Evolutionary conservation across 2,329 filamentous ascomycete species (phyloP).

Genomic region (Penicillium sp.): DNA sequence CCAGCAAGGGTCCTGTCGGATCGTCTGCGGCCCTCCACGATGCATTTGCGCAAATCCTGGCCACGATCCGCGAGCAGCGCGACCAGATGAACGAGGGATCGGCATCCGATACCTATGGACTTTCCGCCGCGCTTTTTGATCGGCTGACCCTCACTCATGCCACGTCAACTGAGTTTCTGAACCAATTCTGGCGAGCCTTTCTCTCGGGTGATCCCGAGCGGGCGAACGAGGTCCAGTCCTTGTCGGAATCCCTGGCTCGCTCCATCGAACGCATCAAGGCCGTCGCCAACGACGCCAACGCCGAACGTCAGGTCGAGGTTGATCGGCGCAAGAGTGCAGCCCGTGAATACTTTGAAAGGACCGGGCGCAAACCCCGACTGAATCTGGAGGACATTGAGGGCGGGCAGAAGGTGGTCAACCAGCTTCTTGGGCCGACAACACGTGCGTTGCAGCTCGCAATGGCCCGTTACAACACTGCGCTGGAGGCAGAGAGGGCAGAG

Average conservation of each 20-base stretch:
- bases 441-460: constrained; percentile 70
- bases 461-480: constrained; percentile 69
- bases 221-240: constrained; percentile 75
- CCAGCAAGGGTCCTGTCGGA: constrained; percentile 57
- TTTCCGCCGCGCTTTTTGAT: constrained; percentile 59
- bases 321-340: constrained; percentile 69
- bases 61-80: constrained; percentile 61
- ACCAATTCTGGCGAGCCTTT: constrained; percentile 94
- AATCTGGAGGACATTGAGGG: constrained; percentile 69
- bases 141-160: constrained; percentile 77
- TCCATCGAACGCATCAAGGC: constrained; percentile 77
- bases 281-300: constrained; percentile 78
- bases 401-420: constrained; percentile 72
- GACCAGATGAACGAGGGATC: constrained; percentile 42
- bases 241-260: constrained; percentile 78
- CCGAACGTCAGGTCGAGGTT: constrained; percentile 68
- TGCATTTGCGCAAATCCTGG: constrained; percentile 59
- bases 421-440: constrained; percentile 74
- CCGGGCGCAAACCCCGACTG: constrained; percentile 71
- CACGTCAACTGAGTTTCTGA: constrained; percentile 92
- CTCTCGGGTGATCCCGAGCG: constrained; percentile 83
- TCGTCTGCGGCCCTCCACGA: constrained; percentile 66
- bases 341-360: constrained; percentile 68
- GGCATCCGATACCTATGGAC: constrained; percentile 46
- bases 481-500: constrained; percentile 60